A percentile compares a stretch with the other conserved stretches of the same genome.
These are phyloP conservation scores for Phylloporus sp. DNA, from an alignment of 768 basidiomycete species.

Conservation along the genomic window DNA sequence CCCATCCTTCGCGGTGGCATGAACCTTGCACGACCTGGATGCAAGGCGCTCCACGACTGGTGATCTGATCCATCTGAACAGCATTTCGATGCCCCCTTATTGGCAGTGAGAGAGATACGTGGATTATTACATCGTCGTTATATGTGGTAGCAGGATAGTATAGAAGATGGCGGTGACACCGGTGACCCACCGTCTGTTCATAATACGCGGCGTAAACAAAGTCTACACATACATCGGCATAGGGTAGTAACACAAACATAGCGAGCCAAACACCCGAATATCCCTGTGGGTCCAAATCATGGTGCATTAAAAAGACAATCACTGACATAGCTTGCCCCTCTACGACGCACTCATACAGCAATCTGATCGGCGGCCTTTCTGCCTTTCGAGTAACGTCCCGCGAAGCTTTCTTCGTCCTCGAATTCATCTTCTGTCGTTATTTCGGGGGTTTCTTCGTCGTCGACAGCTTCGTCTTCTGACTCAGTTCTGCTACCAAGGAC, in stretches of 20 bases:
- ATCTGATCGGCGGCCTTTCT: slow-evolving; percentile 41
- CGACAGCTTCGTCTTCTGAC: slow-evolving; percentile 39
- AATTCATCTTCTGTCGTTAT: slow-evolving; percentile 72
- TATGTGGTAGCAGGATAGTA: slow-evolving; percentile 24
- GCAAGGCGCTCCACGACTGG: slow-evolving; percentile 69
- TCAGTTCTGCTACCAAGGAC: slow-evolving; percentile 30
- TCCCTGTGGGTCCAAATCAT: slow-evolving; percentile 21
- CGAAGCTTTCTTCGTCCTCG: slow-evolving; percentile 57
- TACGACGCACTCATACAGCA: slow-evolving; percentile 24
- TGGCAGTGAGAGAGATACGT: slow-evolving; percentile 1
- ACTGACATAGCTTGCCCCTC: slow-evolving; percentile 8
- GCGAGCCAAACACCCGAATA: slow-evolving; percentile 13
- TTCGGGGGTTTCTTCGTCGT: slow-evolving; percentile 46
- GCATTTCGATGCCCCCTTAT: neutral
- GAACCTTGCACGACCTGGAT: slow-evolving; percentile 68
- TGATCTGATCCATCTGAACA: slow-evolving; percentile 26
- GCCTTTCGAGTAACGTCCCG: slow-evolving; percentile 65
- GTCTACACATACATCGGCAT: slow-evolving; percentile 5
- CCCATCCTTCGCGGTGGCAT: slow-evolving; percentile 82
- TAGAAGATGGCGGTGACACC: slow-evolving; percentile 12
- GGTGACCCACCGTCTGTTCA: slow-evolving; percentile 1
- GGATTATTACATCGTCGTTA: slow-evolving; percentile 24
- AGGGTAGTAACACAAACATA: slow-evolving; percentile 5
- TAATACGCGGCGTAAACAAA: slow-evolving; percentile 10
- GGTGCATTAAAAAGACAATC: slow-evolving; percentile 7